Base-by-base conservation (phyloP, 257 asterid genomes). In the Mitragyna speciosa region DNA sequence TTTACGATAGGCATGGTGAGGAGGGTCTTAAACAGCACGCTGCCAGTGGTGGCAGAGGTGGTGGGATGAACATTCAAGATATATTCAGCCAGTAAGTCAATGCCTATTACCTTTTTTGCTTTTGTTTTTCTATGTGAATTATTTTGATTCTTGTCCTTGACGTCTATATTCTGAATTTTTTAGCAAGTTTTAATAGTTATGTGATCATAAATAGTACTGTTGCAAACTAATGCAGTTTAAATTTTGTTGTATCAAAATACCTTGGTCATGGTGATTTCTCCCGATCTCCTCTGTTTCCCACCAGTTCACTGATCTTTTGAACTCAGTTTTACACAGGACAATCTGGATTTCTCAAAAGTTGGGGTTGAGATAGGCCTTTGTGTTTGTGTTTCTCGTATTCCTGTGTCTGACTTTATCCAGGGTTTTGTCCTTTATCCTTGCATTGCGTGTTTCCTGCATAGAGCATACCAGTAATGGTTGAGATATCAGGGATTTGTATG, bases 21-120 rank as follows among this genome's bases (percentile, higher is more conserved):
- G 98, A 94, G 70, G 98, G 98, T 79, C 96, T 94, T 72, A 94
- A 91, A 76, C 98, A 94, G 87, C 97, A 94, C 82, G 94, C 94
- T 51, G 97, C 97, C 45, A 87, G 80, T 83, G 97, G 98, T 12
- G 97, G 96, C 66, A 83, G 97, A 86, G 96, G 92, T 31, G 87
- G 90, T 11, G 98, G 98, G 66, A 89, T 94, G 98, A 94, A 94
- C 79, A 88, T 94, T 77, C 95, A 94, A 75, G 98, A 94, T 80
- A 89, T 94, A 52, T 92, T 94, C 79, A 90, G 94, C 88, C 88
- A 90, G 97, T 94, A 88, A 88, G 97, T 89, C 30, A 28, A 77
- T 22, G 12, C 48, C 63, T 70, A 28, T 72, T 24, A 58, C 78
- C 22, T 24, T 58, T 33, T 36, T 49, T 15, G 43, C 64, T 17